Base-by-base conservation (phyloP, 1,284 basidiomycete species). In the Sanghuangporus sanghuang region DNA sequence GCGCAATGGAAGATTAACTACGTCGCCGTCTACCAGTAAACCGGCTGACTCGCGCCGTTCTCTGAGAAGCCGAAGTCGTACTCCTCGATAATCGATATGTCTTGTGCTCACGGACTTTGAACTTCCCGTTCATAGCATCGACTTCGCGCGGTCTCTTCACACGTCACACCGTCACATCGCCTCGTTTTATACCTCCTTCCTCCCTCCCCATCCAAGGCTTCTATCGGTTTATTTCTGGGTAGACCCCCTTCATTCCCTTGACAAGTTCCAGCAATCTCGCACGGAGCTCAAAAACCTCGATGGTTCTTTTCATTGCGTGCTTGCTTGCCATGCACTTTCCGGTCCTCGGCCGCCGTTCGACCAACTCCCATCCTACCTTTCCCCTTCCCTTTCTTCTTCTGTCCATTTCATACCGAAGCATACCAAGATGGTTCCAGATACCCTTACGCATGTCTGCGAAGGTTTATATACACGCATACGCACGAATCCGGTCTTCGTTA, bases 1-100 rank as follows among this genome's bases (percentile, higher is more conserved):
- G 85, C 85, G 2, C 76, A 79, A 64, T 87, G 85, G 85, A 76
- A 78, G 64, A 73, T 89, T 69, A 85, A 86, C 69, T 73, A 68
- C 67, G 71, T 76, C 62, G 67, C 70, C 49, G 68, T 75, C 49
- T 76, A 74, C 71, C 65, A 73, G 46, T 73, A 71, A 71, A 46
- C 40, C 42, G n/a, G 52, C 50, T 32, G 11, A 46, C 6, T 18
- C 35, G 11, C 9, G 27, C 50, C 12, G 9, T 23, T 3, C 1
- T 16, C 38, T 23, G 36, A n/a, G n/a, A 35, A 23, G 14, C 12
- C 6, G 16, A 50, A 12, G n/a, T 44, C 14, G 32, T 38, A 18
- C 44, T 12, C 36, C n/a, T n/a, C n/a, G n/a, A n/a, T 46, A 16
- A 3, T 46, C 16, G 9, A 46, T 46, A 18, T 14, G 44, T 18